A percentile compares a stretch with the other conserved stretches of the same genome.
phyloP scores from a whole-genome alignment of 179 eudicot species.

The Beta macrorhiza region DNA sequence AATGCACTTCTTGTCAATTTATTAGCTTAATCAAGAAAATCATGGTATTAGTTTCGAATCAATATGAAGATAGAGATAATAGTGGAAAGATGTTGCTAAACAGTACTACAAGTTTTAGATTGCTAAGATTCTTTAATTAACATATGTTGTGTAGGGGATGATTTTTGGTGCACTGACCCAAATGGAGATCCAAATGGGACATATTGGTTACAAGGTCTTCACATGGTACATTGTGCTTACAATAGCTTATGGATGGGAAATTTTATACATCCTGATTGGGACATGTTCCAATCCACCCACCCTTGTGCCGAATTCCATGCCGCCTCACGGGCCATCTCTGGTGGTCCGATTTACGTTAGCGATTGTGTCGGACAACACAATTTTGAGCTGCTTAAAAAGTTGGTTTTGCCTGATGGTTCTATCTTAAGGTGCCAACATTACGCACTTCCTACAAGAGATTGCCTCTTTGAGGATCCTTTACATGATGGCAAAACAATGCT shows the following conservation, averaged over 20 bases:
- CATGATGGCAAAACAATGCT: conserved; percentile 83
- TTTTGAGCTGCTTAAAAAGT: conserved; percentile 57
- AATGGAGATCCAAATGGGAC: conserved; percentile 86
- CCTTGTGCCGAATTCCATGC: conserved; percentile 92
- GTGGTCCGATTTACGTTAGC: conserved; percentile 83
- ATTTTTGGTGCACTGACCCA: conserved; percentile 93
- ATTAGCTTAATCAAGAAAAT: too few relatives aligned
- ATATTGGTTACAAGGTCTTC: conserved; percentile 90
- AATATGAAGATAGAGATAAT: too few relatives aligned
- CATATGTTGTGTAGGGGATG: conserved; percentile 53
- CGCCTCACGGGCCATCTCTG: conserved; percentile 84
- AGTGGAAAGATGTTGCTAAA: too few relatives aligned
- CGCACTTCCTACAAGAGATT: conserved; percentile 81
- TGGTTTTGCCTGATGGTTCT: conserved; percentile 77
- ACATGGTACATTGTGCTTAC: conserved; percentile 95
- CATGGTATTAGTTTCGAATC: too few relatives aligned
- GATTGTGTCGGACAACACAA: conserved; percentile 79
- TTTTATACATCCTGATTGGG: conserved; percentile 94
- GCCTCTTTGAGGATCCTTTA: conserved; percentile 79
- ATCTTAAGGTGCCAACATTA: conserved; percentile 62
- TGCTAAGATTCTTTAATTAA: too few relatives aligned
- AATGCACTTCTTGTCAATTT: too few relatives aligned
- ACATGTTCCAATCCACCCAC: conserved; percentile 92
- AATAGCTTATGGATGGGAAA: conserved; percentile 97
- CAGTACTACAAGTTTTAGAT: neutral